These are phyloP conservation scores for Aspergillus spinulosporus DNA, from an alignment of 2,329 filamentous ascomycete species.

Conservation along the genomic window DNA sequence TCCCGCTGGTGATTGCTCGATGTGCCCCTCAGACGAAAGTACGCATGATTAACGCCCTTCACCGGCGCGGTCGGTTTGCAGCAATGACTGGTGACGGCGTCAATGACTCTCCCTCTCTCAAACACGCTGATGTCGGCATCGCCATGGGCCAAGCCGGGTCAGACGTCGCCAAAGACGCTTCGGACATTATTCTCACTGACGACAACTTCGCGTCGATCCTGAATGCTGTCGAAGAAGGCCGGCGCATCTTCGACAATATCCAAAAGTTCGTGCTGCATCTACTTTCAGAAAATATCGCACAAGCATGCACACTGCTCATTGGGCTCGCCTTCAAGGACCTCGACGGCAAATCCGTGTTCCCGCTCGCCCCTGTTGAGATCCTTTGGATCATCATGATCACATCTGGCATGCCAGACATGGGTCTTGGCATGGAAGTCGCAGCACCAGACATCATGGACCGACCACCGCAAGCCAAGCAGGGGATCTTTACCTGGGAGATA, in stretches of 20 bases:
- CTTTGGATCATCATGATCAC: constrained; percentile 96
- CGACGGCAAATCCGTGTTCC: constrained; percentile 74
- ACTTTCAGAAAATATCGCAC: constrained; percentile 76
- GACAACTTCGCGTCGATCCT: constrained; percentile 89
- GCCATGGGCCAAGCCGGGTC: constrained; percentile 83
- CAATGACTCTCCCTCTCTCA: constrained; percentile 80
- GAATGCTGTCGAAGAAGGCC: constrained; percentile 79
- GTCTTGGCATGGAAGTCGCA: constrained; percentile 76
- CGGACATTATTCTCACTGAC: constrained; percentile 71
- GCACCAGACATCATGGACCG: constrained; percentile 75
- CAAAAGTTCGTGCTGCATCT: constrained; percentile 84
- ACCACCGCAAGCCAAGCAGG: constrained; percentile 68
- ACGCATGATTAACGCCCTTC: constrained; percentile 58
- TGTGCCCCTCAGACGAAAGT: constrained; percentile 55
- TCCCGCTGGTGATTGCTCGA: constrained; percentile 60
- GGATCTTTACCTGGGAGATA: constrained; percentile 76
- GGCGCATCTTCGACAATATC: constrained; percentile 85
- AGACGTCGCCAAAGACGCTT: constrained; percentile 72
- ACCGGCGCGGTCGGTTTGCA: constrained; percentile 66
- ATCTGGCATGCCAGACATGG: constrained; percentile 83
- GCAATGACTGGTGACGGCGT: constrained; percentile 91
- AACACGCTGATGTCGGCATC: constrained; percentile 80
- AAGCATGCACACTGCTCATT: constrained; percentile 77
- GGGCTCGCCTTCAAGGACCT: constrained; percentile 79
- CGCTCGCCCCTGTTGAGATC: constrained; percentile 80